Base-by-base conservation (phyloP, 495 filamentous ascomycete species). In the Penicillium cataractarum region DNA sequence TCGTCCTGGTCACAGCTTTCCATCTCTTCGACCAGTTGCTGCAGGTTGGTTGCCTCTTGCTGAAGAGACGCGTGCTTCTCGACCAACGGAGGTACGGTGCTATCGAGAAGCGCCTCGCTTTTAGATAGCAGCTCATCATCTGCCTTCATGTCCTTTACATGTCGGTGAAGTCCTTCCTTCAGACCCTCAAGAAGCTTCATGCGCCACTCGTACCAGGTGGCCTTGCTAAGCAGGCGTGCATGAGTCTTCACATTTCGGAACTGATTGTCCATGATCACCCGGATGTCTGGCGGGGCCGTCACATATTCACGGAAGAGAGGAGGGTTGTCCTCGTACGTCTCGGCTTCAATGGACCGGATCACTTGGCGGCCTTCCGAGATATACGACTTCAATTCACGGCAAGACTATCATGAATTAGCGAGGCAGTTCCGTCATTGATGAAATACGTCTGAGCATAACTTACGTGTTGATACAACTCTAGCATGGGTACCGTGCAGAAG, bases 141-240 rank as follows among this genome's bases (percentile, higher is more conserved):
- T 12, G 79, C 77, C 40, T 86, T 83, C 88, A 98, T 89, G 37
- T 89, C 91, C 46, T 90, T 84, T 0, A 82, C 79, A 44, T 91
- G 92, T 39, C 86, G 87, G 35, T 89, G 70, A 1, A 99, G 83
- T 2, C 89, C 92, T 62, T 91, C 87, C 69, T 88, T 90, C 21
- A 98, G 81, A 6, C 91, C 92, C 24, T 90, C 88, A 13, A 97
- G 87, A 27, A 97, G 85, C 66, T 92, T 92, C 86, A 90, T 92
- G 33, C 96, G 90, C 96, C 96, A 99, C 70, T 93, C 89, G 71
- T 99, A 98, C 96, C 96, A 99, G 74, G 92, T 93, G 39, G 87
- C 92, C 71, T 97, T 97, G 78, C 93, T 97, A 13, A 91, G 83
- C 6, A 96, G 80, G 42, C 96, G 81, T 3, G 96, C 90, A 71